Evolutionary conservation across 1,284 basidiomycete genomes (phyloP), one percentile per base, ranked within the genome.

Genomic region (Ustilago hordei): DNA sequence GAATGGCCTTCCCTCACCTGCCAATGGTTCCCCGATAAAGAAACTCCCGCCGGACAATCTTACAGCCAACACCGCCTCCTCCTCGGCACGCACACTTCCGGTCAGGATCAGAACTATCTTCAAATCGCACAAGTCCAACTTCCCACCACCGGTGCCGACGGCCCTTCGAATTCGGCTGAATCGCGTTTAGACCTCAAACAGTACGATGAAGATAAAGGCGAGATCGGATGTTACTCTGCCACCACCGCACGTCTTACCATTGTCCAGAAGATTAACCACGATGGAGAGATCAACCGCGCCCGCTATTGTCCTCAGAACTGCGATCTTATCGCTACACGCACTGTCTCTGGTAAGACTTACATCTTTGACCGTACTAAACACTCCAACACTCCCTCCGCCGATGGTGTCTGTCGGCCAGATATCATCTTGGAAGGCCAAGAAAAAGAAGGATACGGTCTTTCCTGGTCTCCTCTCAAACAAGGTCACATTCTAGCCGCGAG

Each of bases 231-330:
- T 19, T 85, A 85, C 63, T 80, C 80, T 90, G 91, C 94, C 43
- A 91, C 93, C 86, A 88, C 76, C 45, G 93, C 95, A 0, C 91
- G 94, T 32, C 91, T 99, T 73, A 92, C 93, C 83, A 91, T 98
- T 84, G 93, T 92, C 38, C 97, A 99, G 86, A 92, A 91, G 72
- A 99, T 99, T 88, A 95, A 95, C 86, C 97, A 99, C 87, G 90
- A 91, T 9, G 95, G 95, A 57, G 97, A 99, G 87, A 94, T 99
- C 82, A 99, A 99, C 87, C 89, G 95, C 43, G 97, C 97, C 64
- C 90, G 97, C 53, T 99, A 99, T 87, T 98, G 98, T 94, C 97
- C 97, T 15, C 96, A 98, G 87, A 99, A 99, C 85, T 93, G 94
- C 7, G 94, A 99, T 87, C 87, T 99, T 78, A 94, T 99, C 76